Base-by-base conservation (phyloP, 83 land plant species). In the Picea engelmannii region DNA sequence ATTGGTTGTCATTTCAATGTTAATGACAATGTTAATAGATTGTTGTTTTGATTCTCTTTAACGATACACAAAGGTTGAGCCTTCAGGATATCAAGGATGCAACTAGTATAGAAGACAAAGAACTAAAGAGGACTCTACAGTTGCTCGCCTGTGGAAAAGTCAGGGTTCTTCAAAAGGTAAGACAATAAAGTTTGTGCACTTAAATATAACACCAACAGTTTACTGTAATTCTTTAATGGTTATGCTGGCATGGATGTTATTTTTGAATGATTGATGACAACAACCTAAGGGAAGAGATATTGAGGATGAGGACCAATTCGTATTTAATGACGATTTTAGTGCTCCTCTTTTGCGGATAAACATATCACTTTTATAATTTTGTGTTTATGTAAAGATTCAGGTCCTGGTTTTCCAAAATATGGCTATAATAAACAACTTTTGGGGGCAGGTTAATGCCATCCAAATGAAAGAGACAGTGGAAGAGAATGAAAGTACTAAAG, bases 391-490 rank as follows among this genome's bases (percentile, higher is more conserved):
- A 58, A 49, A 21, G 18, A 49, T 49, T 21, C 10, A 24, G 21
- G 2, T 74, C 4, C 6, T 31, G 0, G 0, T 23, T 47, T 74
- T 82, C 15, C 47, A 20, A 55, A n/a, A 64, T 23, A 49, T 7
- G 69, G 61, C 61, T 35, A 35, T 35, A 25, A 66, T 55, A 71
- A 81, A 62, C 17, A 42, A 78, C 61, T 16, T 24, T 71, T 85
- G 35, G 42, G 60, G 25, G 1, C 80, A 98, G 99, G 96, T 94
- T 20, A 98, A 98, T 88, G 99, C 98, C 4, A 98, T 98, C 15
- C 99, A 98, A 78, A 89, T 98, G 95, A 98, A 98, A 82, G 99
- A 98, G 82, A 98, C 99, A 35, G 94, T 94, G 16, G 99, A 98
- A 80, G 97, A 98, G 81, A 98, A 96, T 79, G 90, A 99, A 49